Conservation (phyloP, 495 filamentous ascomycete genomes). For the Rostrohypoxylon terebratum region DNA sequence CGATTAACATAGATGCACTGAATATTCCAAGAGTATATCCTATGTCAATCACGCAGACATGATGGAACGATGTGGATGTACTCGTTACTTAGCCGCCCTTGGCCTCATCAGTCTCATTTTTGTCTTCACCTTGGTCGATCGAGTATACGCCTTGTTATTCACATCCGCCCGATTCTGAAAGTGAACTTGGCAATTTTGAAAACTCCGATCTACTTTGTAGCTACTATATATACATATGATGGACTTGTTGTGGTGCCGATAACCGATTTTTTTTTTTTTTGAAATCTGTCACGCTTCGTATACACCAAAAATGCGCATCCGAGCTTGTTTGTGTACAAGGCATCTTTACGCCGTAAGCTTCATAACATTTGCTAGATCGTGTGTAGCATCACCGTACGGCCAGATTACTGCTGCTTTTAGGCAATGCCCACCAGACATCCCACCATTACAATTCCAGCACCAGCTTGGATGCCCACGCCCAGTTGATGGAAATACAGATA, state of each 20-base stretch:
- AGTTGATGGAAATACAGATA: slow-evolving; percentile 33
- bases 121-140: slow-evolving; percentile 13
- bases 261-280: not conserved
- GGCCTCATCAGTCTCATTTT: slow-evolving; percentile 13
- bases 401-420: slow-evolving; percentile 9
- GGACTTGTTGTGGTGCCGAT: not conserved
- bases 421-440: slow-evolving; percentile 30
- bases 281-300: not conserved
- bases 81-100: slow-evolving; percentile 27
- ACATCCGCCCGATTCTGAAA: slow-evolving; percentile 18
- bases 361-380: not conserved
- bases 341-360: slow-evolving; percentile 12
- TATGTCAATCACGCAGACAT: not conserved
- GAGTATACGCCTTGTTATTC: slow-evolving; percentile 13
- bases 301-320: slow-evolving; percentile 27
- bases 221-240: slow-evolving; percentile 19
- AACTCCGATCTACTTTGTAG: slow-evolving; percentile 28
- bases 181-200: slow-evolving; percentile 10
- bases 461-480: slow-evolving; percentile 44
- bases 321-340: not conserved
- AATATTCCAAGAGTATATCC: not conserved
- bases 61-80: not conserved
- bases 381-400: slow-evolving; percentile 3
- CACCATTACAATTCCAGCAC: slow-evolving; percentile 30
- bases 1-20: not conserved